phyloP scores from a whole-genome alignment of 257 asterid species.

The Solanum tacnaense region DNA sequence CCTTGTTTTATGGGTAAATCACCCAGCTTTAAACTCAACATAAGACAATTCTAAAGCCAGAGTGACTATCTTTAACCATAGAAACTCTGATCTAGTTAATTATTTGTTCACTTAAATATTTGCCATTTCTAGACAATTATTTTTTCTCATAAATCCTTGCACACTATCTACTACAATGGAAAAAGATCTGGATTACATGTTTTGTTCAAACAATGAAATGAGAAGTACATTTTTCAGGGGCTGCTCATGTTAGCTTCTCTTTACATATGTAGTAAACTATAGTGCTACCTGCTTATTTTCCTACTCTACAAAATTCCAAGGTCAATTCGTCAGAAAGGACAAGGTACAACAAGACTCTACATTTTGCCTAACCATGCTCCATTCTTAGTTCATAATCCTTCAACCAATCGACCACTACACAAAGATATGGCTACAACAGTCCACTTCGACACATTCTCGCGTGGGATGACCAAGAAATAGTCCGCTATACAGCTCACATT shows the following conservation, averaged over 20 bases:
- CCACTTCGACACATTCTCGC: neutral
- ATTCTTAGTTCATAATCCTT: neutral
- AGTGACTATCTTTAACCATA: neutral
- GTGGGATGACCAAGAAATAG: neutral
- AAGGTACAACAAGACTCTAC: neutral
- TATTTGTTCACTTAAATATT: neutral
- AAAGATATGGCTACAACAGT: neutral
- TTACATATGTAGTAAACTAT: neutral
- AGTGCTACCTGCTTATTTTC: neutral
- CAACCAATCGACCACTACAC: neutral
- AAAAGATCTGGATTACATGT: neutral
- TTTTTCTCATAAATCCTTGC: neutral
- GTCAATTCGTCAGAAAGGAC: neutral
- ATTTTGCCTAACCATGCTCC: neutral
- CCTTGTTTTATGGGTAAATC: neutral
- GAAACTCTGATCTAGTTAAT: no score
- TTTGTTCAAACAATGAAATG: neutral
- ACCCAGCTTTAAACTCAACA: neutral
- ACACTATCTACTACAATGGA: neutral
- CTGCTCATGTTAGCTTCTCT: neutral
- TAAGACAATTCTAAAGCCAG: neutral
- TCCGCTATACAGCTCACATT: neutral
- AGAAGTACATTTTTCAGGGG: neutral
- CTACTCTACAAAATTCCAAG: neutral
- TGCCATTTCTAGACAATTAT: neutral